phyloP scores from a whole-genome alignment of 805 yeast genomes.

The Kazachstania taianensis region DNA sequence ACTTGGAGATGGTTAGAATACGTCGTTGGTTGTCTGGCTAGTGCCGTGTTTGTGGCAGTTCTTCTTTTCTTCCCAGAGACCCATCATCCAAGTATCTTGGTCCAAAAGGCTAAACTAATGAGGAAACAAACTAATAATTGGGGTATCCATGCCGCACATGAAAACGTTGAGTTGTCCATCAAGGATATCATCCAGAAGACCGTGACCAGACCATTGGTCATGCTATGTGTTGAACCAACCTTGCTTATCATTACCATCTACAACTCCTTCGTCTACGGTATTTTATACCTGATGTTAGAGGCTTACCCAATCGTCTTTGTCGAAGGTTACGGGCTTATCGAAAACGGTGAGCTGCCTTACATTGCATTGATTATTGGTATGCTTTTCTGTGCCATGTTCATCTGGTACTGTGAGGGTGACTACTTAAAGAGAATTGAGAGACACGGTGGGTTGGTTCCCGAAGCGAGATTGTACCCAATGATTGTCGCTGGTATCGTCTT shows the following conservation, averaged over 20 bases:
- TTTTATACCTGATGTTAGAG: constrained; percentile 60
- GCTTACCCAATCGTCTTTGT: constrained; percentile 68
- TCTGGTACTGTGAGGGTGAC: constrained; percentile 41
- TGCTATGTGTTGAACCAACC: constrained; percentile 66
- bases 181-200: constrained; percentile 54
- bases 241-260: constrained; percentile 57
- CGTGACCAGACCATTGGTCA: constrained; percentile 53
- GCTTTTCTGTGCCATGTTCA: constrained; percentile 37
- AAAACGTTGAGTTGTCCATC: constrained; percentile 45
- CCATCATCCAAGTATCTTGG: constrained; percentile 34
- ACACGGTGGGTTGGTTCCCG: constrained; percentile 62
- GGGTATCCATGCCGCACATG: constrained; percentile 75
- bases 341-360: constrained; percentile 61
- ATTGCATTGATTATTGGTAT: constrained; percentile 65
- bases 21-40: constrained; percentile 45
- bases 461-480: constrained; percentile 70
- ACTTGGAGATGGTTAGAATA: constrained; percentile 41
- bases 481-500: constrained; percentile 60
- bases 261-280: constrained; percentile 73
- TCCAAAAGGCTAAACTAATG: constrained; percentile 44
- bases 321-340: constrained; percentile 45
- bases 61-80: constrained; percentile 40
- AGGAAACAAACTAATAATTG: constrained; percentile 67
- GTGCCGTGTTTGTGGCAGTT: constrained; percentile 28
- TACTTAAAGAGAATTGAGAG: constrained; percentile 38